These are phyloP conservation scores for Pseudogymnoascus pannorum DNA, from an alignment of 2,329 filamentous ascomycete species.

Conservation along the genomic window DNA sequence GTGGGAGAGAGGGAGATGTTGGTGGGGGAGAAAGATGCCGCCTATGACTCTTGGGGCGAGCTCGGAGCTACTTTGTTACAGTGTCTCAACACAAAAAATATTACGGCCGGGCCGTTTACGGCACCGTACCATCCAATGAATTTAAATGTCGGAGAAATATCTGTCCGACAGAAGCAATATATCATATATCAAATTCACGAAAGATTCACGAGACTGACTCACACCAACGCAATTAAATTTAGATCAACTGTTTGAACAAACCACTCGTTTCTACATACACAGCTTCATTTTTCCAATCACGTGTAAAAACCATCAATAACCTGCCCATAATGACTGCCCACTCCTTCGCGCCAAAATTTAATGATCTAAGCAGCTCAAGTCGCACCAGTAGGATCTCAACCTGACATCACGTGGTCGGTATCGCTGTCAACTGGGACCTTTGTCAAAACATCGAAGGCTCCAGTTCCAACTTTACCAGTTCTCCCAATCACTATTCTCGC, in stretches of 20 bases:
- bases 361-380: not conserved
- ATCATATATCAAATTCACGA: not conserved
- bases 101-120: slow-evolving; percentile 2
- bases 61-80: not conserved
- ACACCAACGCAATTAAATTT: not conserved
- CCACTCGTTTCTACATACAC: slow-evolving; percentile 5
- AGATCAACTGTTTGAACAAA: slow-evolving; percentile 3
- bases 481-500: slow-evolving; percentile 82
- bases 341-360: slow-evolving; percentile 5
- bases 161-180: not conserved
- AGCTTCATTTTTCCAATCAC: slow-evolving; percentile 4
- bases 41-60: slow-evolving; percentile 9
- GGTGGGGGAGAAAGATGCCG: not conserved
- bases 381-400: not conserved
- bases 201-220: not conserved
- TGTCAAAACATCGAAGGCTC: slow-evolving; percentile 81
- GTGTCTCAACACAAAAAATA: not conserved
- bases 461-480: slow-evolving; percentile 78
- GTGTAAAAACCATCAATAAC: slow-evolving; percentile 8
- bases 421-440: slow-evolving; percentile 32
- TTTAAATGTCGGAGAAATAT: not conserved
- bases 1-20: not conserved
- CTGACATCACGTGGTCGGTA: slow-evolving; percentile 1
- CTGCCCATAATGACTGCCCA: not conserved
- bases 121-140: not conserved